A percentile compares a stretch with the other conserved stretches of the same genome.
Conservation (phyloP, 1,139 yeast genomes). For the Lodderomyces margitis region DNA sequence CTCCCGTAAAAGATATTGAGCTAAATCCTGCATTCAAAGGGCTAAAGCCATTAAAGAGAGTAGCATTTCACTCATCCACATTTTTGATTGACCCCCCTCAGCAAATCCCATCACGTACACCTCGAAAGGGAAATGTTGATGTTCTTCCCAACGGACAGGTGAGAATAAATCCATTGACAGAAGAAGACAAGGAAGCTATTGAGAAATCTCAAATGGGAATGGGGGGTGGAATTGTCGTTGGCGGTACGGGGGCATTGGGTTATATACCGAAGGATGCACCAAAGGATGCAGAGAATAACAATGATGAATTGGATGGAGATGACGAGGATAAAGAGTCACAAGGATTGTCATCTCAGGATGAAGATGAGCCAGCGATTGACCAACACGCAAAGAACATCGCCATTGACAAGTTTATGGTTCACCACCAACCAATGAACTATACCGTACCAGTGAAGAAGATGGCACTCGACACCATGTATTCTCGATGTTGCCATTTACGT, state of each 20-base stretch:
- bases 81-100: constrained; percentile 74
- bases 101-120: constrained; percentile 62
- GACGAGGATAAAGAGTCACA: constrained; percentile 14
- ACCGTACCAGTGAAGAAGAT: constrained; percentile 40
- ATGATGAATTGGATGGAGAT: constrained; percentile 13
- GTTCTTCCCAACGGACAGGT: constrained; percentile 58
- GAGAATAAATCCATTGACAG: constrained; percentile 58
- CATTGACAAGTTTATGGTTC: constrained; percentile 51
- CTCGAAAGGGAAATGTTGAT: constrained; percentile 73
- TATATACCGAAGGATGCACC: constrained; percentile 23
- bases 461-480: constrained; percentile 64
- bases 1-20: constrained; percentile 13
- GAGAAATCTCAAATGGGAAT: constrained; percentile 49
- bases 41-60: constrained; percentile 55
- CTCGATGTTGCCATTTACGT: constrained; percentile 72
- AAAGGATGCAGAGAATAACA: constrained; percentile 11
- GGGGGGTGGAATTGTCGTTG: constrained; percentile 77
- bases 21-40: constrained; percentile 24
- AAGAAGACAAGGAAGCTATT: constrained; percentile 51
- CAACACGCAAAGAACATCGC: constrained; percentile 39
- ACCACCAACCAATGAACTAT: constrained; percentile 27
- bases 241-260: constrained; percentile 69
- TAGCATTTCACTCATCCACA: constrained; percentile 70
- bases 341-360: constrained; percentile 19
- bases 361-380: constrained; percentile 44